These are phyloP conservation scores for Termitomyces sp. DNA, from an alignment of 768 basidiomycete species.

Conservation along the genomic window DNA sequence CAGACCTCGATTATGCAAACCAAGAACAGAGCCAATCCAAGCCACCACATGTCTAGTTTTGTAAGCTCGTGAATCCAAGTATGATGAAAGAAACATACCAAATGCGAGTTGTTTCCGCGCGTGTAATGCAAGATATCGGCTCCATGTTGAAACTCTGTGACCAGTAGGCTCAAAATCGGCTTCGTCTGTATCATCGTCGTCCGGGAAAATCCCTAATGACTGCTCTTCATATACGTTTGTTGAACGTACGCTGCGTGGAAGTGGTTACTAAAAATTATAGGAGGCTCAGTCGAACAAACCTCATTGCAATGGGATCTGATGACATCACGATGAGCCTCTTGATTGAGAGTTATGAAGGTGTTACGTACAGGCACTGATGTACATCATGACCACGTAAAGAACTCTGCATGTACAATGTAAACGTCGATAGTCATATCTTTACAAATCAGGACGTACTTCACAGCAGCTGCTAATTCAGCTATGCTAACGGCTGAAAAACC, in stretches of 20 bases:
- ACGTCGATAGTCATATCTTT: background rate
- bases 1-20: constrained; percentile 91
- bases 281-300: constrained; percentile 34
- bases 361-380: constrained; percentile 72
- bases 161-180: constrained; percentile 43
- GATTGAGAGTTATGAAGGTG: background rate
- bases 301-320: constrained; percentile 78
- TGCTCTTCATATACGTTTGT: constrained; percentile 93
- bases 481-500: constrained; percentile 82
- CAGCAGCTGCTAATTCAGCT: constrained; percentile 77
- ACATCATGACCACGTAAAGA: constrained; percentile 93
- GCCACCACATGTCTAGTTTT: constrained; percentile 92
- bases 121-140: constrained; percentile 77
- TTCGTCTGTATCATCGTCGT: constrained; percentile 45
- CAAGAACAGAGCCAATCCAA: constrained; percentile 79
- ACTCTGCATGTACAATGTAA: constrained; percentile 46
- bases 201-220: constrained; percentile 75
- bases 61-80: background rate
- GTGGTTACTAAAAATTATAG: background rate
- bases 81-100: constrained; percentile 42
- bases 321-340: background rate
- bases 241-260: constrained; percentile 68
- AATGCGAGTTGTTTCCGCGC: constrained; percentile 88
- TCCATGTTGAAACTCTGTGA: constrained; percentile 62
- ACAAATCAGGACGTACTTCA: constrained; percentile 55